phyloP scores from a whole-genome alignment of 164 flowering plant species.

The Stephania yunnanensis region DNA sequence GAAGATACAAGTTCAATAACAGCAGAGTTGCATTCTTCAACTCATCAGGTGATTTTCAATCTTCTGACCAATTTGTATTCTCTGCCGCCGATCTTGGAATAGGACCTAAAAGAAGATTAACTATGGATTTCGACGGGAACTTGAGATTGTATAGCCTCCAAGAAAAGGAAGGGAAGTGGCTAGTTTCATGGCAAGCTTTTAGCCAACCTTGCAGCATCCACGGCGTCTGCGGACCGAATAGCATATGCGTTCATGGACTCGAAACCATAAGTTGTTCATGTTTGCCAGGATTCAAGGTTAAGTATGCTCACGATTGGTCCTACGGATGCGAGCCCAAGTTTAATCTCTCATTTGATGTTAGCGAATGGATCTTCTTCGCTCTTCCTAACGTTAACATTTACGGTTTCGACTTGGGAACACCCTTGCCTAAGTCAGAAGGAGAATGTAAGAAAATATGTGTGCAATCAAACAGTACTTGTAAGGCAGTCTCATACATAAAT shows the following conservation, averaged over 20 bases:
- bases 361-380: neutral
- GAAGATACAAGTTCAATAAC: conserved; percentile 16
- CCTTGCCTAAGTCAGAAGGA: neutral
- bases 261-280: conserved; percentile 10
- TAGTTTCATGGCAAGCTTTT: conserved; percentile 10
- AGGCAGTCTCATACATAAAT: conserved; percentile 14
- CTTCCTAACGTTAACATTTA: conserved; percentile 22
- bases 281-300: neutral
- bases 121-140: conserved; percentile 16
- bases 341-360: conserved; percentile 6
- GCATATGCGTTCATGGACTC: neutral
- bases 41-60: conserved; percentile 15
- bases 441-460: conserved; percentile 22
- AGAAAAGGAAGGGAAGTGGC: neutral
- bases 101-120: conserved; percentile 8
- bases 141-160: conserved; percentile 12
- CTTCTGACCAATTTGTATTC: conserved; percentile 20
- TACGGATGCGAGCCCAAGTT: conserved; percentile 31
- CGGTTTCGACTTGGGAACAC: conserved; percentile 19
- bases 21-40: conserved; percentile 24
- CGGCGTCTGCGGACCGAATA: conserved; percentile 8
- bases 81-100: conserved; percentile 2
- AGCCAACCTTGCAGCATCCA: neutral
- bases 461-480: conserved; percentile 12
- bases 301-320: conserved; percentile 17